A percentile compares a stretch with the other conserved stretches of the same genome.
Conservation (phyloP, 495 filamentous ascomycete genomes). For the Xylaria sp. region DNA sequence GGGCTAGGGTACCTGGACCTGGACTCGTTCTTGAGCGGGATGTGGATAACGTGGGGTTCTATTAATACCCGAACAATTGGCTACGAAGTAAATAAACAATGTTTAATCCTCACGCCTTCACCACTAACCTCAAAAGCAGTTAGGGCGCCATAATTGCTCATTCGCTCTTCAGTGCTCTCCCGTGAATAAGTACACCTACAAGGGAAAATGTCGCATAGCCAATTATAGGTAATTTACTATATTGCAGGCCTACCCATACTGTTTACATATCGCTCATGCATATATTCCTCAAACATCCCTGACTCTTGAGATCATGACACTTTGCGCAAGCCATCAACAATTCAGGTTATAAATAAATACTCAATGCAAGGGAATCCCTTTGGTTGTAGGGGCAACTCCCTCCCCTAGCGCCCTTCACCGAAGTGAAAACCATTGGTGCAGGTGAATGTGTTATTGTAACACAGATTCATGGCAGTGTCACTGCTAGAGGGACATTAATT, state of each 20-base stretch:
- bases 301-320: not conserved
- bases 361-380: too few relatives aligned
- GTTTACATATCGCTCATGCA: not conserved
- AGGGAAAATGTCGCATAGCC: not conserved
- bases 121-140: not conserved
- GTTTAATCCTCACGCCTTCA: not conserved
- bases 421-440: not conserved
- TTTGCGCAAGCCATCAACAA: not conserved
- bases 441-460: too few relatives aligned
- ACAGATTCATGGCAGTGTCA: not conserved
- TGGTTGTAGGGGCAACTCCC: not conserved
- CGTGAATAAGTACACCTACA: not conserved
- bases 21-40: slow-evolving; percentile 3
- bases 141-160: too few relatives aligned
- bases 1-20: too few relatives aligned
- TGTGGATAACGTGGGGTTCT: slow-evolving; percentile 18
- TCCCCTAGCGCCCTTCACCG: not conserved
- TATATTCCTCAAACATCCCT: not conserved
- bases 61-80: slow-evolving; percentile 7
- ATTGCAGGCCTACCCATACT: not conserved
- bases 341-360: too few relatives aligned
- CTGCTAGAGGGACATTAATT: not conserved
- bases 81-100: slow-evolving; percentile 12
- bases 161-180: not conserved
- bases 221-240: not conserved